Base-by-base conservation (phyloP, 2,329 filamentous ascomycete genomes). In the Sporothrix inflata region DNA sequence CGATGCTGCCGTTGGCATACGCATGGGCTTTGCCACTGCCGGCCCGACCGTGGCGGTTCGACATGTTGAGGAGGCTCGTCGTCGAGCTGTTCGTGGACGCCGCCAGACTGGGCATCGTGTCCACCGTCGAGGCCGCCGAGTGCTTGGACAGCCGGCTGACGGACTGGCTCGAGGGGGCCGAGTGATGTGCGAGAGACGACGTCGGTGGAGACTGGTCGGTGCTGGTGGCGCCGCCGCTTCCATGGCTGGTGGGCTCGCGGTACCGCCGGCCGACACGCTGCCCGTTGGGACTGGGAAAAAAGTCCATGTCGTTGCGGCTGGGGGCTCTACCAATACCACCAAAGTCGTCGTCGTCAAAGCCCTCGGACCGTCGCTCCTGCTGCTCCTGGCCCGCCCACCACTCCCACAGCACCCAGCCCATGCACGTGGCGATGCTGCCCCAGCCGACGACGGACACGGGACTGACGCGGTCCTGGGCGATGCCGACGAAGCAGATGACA, bases 401-500 rank as follows among this genome's bases (percentile, higher is more conserved):
- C 78, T 98, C 95, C 92, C 94, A 97, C 9, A 98, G 80, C 19
- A 94, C 84, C 95, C 95, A 99, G 16, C 94, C 94, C 21, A 95
- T 81, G 51, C 97, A 90, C 0, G 95, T 98, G 24, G 90, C 90
- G 55, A 93, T 85, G 77, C 91, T 97, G 63, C 93, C 92, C 87
- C 92, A 94, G 75, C 92, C 91, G 14, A 97, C 94, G 4, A 98
- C 90, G 0, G 93, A 90, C n/a, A 97, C 90, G 1, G 95, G 94
- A 45, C 92, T 94, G n/a, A 98, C 89, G 51, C 94, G 89, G 76
- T 94, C 90, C 77, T 95, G 90, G 76, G 92, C 92, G 74, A 99
- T 99, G 70, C 90, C 94, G 19, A 94, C 90, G 79, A 99, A 99
- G 81, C 93, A 97, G 75, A 95, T 94, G 74, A 97, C 88, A 79